Evolutionary conservation across 306 rosid genomes (phyloP), one percentile per base, ranked within the genome.

Genomic region (Heteromeles arbutifolia): DNA sequence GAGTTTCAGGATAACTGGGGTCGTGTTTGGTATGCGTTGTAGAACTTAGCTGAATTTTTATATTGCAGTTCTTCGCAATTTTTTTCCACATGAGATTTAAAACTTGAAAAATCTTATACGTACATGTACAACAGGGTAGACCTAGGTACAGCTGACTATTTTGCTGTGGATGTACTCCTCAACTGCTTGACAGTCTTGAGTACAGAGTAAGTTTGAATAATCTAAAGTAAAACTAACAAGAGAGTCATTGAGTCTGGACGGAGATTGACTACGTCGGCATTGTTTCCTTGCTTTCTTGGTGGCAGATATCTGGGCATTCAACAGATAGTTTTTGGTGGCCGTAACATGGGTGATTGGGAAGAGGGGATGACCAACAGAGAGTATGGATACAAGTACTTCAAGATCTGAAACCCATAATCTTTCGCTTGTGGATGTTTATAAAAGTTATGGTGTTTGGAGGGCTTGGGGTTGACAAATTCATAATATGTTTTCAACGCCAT

Each of bases 1-100:
- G 97, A 90, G 84, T 95, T 92, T 84, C 98, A 95, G 74, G 98
- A 87, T 59, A 95, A 86, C 65, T 95, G 97, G 98, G 98, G 96
- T 39, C 97, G 97, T 62, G 86, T 95, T 75, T 95, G 97, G 98
- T 95, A 90, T 39, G 83, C 74, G 5, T 26, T 76, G 62, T 14
- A 32, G 21, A 37, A 74, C 82, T 61, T 44, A 6, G 0, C 32
- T 76, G 8, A 53, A 41, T 50, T 62, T 63, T 37, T 24, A 12
- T 34, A 37, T 24, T 14, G 14, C n/a, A 32, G 1, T 18, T n/a
- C 2, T 15, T 65, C 52, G 45, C 14, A 3, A 19, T 14, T 54
- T 50, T 29, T 25, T 39, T 61, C 41, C 48, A 24, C 26, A 10
- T 3, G 44, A 58, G 15, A 75, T 53, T 68, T 78, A 48, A 50